phyloP scores from a whole-genome alignment of 768 basidiomycete genomes.

The Lyophyllum decastes region DNA sequence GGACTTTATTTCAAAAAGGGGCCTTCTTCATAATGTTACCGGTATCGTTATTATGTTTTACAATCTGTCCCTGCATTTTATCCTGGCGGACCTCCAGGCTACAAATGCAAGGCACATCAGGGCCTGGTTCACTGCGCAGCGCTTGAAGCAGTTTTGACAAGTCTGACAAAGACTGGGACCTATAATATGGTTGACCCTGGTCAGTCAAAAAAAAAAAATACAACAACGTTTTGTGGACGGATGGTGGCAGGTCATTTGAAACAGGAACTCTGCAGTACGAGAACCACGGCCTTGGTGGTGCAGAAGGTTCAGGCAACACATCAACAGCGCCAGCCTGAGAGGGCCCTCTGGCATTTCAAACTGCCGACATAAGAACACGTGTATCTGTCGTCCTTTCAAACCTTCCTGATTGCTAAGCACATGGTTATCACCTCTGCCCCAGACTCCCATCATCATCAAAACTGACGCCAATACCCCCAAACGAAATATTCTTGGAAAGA shows the following conservation, averaged over 20 bases:
- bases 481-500: background rate
- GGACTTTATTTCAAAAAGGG: background rate
- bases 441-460: background rate
- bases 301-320: background rate
- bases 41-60: background rate
- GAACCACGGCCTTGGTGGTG: background rate
- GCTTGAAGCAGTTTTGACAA: too few relatives aligned
- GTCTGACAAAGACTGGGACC: too few relatives aligned
- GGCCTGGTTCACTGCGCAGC: background rate
- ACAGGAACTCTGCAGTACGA: background rate
- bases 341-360: slow-evolving; percentile 1
- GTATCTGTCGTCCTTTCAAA: background rate
- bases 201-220: too few relatives aligned
- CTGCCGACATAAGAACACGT: slow-evolving; percentile 1
- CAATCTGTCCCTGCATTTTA: background rate
- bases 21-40: background rate
- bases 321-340: background rate
- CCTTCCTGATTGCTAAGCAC: background rate
- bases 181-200: too few relatives aligned
- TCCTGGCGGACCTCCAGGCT: background rate
- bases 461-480: background rate
- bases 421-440: background rate
- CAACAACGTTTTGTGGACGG: background rate
- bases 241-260: background rate
- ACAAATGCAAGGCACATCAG: background rate